These are phyloP conservation scores for Diaporthe citrichinensis DNA, from an alignment of 2,329 filamentous ascomycete species.

Conservation along the genomic window DNA sequence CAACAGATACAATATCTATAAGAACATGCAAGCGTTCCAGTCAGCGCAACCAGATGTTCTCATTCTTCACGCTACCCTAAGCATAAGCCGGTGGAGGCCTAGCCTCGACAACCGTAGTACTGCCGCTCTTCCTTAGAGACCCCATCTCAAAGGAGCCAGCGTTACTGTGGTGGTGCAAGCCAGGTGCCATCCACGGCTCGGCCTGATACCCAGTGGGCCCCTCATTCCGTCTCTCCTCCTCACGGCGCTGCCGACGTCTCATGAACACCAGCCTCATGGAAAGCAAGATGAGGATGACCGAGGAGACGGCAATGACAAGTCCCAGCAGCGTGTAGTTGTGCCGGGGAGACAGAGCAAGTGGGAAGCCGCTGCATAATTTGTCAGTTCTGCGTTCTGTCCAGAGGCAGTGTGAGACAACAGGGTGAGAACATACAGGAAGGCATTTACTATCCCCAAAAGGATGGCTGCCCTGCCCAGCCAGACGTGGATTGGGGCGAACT, in stretches of 20 bases:
- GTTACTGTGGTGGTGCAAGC: constrained; percentile 2
- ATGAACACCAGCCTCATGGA: constrained; percentile 53
- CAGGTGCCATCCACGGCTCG: constrained; percentile 37
- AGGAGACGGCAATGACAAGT: constrained; percentile 60
- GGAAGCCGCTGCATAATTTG: constrained; percentile 63
- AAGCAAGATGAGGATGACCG: constrained; percentile 55
- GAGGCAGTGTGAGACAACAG: not conserved
- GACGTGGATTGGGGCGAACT: constrained; percentile 67
- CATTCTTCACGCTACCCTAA: too few species aligned
- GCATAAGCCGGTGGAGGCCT: constrained; percentile 25
- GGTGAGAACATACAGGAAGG: constrained; percentile 63
- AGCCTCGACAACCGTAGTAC: constrained; percentile 10
- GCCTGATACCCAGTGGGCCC: constrained; percentile 32
- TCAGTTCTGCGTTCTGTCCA: constrained; percentile 9
- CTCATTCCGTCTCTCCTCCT: constrained; percentile 8
- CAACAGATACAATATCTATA: not conserved
- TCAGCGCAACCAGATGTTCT: not conserved
- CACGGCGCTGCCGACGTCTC: constrained; percentile 45
- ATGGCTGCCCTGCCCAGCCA: constrained; percentile 71
- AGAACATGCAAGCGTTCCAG: not conserved
- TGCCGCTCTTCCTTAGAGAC: constrained; percentile 20
- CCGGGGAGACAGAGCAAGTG: constrained; percentile 65
- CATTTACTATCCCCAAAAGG: constrained; percentile 67
- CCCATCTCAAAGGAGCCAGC: constrained; percentile 27
- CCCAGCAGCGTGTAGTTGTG: constrained; percentile 64